Conservation (phyloP, 192 early-diverging fungal species). For the Anaeromyces robustus region DNA sequence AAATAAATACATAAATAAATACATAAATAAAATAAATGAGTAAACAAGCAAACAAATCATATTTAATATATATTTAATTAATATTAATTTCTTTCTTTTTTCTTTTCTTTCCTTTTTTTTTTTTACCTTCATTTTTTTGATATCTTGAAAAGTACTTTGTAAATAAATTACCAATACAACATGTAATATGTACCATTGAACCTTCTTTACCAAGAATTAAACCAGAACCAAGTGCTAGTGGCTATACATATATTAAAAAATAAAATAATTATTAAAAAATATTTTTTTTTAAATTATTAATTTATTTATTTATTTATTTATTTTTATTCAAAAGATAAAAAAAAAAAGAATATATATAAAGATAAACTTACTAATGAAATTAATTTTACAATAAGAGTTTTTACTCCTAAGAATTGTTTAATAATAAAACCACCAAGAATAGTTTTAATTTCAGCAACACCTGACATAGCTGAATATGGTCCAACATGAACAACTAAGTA, state of each 20-base stretch:
- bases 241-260: background rate
- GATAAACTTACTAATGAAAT: conserved; percentile 53
- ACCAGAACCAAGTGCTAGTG: conserved; percentile 25
- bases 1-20: too few species aligned
- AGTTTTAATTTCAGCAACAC: conserved; percentile 69
- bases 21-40: too few species aligned
- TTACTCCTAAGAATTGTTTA: conserved; percentile 72
- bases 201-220: conserved; percentile 51
- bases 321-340: too few species aligned
- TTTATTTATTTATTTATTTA: too few species aligned
- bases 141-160: conserved; percentile 55
- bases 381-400: conserved; percentile 84
- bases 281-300: too few species aligned
- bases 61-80: too few species aligned
- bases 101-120: too few species aligned
- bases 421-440: conserved; percentile 91
- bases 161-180: conserved; percentile 81
- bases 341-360: too few species aligned
- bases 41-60: too few species aligned
- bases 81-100: too few species aligned
- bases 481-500: background rate
- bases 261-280: too few species aligned
- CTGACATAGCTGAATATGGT: conserved; percentile 3
- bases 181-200: conserved; percentile 87
- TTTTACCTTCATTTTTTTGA: conserved; percentile 56